phyloP scores from a whole-genome alignment of 2,329 filamentous ascomycete genomes.

The Stemphylium beticola region DNA sequence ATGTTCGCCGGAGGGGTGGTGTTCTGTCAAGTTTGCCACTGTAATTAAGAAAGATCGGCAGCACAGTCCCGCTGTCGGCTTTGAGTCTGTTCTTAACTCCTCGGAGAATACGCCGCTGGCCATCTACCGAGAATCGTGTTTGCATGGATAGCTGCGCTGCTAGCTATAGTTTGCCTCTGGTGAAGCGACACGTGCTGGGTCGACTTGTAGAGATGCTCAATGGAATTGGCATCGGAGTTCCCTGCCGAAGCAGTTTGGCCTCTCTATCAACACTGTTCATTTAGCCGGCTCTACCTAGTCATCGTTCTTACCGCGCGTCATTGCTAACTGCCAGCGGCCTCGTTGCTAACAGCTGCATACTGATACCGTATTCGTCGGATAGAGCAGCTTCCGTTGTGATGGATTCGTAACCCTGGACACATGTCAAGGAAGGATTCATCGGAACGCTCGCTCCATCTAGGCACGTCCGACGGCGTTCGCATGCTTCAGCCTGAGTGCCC shows the following conservation, averaged over 20 bases:
- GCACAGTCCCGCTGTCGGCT: constrained; percentile 2
- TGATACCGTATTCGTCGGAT: neutral
- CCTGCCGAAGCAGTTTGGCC: neutral
- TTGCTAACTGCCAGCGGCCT: neutral
- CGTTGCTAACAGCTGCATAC: neutral
- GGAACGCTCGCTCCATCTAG: neutral
- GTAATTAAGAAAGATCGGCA: neutral
- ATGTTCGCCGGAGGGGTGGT: neutral
- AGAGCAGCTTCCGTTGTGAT: neutral
- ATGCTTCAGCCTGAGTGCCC: neutral
- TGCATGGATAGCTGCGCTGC: neutral
- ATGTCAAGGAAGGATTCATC: neutral
- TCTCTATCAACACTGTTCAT: neutral
- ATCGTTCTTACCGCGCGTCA: neutral
- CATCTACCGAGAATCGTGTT: neutral
- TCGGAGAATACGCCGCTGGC: neutral
- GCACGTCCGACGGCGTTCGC: neutral
- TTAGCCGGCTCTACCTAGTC: neutral
- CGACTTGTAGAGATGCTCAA: neutral
- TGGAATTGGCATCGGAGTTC: neutral
- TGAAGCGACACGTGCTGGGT: too few species aligned
- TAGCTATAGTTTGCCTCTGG: too few species aligned
- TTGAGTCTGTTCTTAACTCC: neutral
- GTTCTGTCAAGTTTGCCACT: constrained; percentile 3
- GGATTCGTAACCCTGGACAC: neutral